phyloP scores from a whole-genome alignment of 805 yeast genomes.

The Nakazawaea peltata region DNA sequence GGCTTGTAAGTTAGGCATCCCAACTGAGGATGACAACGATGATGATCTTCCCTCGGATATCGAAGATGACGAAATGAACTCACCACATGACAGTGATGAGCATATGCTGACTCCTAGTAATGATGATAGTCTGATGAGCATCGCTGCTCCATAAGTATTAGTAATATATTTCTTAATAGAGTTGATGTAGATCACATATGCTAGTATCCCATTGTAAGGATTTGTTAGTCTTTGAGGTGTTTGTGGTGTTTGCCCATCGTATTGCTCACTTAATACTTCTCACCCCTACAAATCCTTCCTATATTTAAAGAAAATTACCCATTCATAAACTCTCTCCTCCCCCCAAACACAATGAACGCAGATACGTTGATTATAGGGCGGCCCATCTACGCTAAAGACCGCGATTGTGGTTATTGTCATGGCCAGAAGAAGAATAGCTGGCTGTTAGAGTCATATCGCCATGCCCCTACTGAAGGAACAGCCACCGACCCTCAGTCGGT shows the following conservation, averaged over 20 bases:
- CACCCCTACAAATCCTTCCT: too few relatives aligned
- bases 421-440: conserved; percentile 32
- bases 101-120: conserved; percentile 8
- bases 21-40: conserved; percentile 26
- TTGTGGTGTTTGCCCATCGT: too few relatives aligned
- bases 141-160: conserved; percentile 1
- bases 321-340: too few relatives aligned
- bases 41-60: conserved; percentile 19
- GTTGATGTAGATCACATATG: too few relatives aligned
- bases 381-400: conserved; percentile 35
- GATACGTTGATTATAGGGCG: conserved; percentile 30
- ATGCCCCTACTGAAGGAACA: conserved; percentile 17
- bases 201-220: too few relatives aligned
- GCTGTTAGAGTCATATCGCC: conserved; percentile 21
- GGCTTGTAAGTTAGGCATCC: conserved; percentile 55
- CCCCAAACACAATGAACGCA: too few relatives aligned
- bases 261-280: too few relatives aligned
- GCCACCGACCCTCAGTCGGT: conserved; percentile 12
- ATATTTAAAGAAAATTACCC: too few relatives aligned
- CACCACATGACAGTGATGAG: conserved; percentile 7
- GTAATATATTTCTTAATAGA: too few relatives aligned
- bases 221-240: too few relatives aligned
- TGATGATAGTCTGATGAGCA: conserved; percentile 10
- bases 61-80: conserved; percentile 3
- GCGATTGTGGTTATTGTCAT: conserved; percentile 69